Percentiles rank a stretch among this genome's conserved stretches.
Conservation (phyloP, 2,329 filamentous ascomycete species). For the Pseudogymnoascus sp. region DNA sequence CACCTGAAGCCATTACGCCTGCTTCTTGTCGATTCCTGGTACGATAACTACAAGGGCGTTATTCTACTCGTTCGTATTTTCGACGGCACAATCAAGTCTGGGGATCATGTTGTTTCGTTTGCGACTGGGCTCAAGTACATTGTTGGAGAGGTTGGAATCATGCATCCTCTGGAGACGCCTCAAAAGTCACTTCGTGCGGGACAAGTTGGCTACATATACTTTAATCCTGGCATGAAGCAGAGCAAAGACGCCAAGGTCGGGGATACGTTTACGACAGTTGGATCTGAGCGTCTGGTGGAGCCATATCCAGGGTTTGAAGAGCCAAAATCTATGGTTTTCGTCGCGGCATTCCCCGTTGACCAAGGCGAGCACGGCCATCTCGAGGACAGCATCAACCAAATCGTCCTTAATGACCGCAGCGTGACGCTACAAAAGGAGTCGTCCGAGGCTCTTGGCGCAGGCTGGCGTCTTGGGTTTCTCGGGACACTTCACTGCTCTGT, state of each 20-base stretch:
- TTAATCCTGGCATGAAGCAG: conserved; percentile 97
- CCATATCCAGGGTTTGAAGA: conserved; percentile 90
- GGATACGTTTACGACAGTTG: conserved; percentile 84
- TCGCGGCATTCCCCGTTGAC: conserved; percentile 91
- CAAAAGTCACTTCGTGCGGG: conserved; percentile 76
- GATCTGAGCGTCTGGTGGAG: conserved; percentile 66
- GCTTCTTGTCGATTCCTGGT: conserved; percentile 95
- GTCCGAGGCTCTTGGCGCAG: conserved; percentile 85
- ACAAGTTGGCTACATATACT: conserved; percentile 92
- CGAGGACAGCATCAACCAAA: conserved; percentile 88
- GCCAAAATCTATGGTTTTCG: conserved; percentile 97
- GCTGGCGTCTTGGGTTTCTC: conserved; percentile 88
- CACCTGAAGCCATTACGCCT: conserved; percentile 65
- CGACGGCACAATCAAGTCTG: conserved; percentile 73
- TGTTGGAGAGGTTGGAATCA: conserved; percentile 93
- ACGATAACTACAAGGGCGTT: conserved; percentile 91
- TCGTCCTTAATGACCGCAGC: conserved; percentile 89
- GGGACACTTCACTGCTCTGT: conserved; percentile 99
- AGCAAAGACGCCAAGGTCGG: conserved; percentile 94
- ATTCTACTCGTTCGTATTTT: conserved; percentile 87
- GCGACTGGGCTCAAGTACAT: conserved; percentile 84
- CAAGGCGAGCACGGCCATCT: conserved; percentile 78
- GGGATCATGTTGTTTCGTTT: conserved; percentile 80
- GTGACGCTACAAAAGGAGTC: conserved; percentile 91
- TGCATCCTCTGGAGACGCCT: conserved; percentile 80